phyloP scores from a whole-genome alignment of 371 early-diverging fungal species.

The Mucor sp. region DNA sequence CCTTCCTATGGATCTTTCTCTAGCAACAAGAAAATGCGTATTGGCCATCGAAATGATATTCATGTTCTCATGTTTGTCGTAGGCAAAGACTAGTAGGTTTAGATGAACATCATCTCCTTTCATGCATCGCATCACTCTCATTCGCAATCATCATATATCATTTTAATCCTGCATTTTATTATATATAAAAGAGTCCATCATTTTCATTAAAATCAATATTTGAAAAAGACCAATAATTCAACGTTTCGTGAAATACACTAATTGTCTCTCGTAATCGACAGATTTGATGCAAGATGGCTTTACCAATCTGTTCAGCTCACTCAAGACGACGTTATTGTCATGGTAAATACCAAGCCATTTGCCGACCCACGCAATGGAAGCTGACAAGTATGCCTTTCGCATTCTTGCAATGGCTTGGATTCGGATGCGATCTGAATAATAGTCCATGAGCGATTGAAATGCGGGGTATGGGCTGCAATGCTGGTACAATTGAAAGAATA shows the following conservation, averaged over 20 bases:
- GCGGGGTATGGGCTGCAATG: conserved; percentile 15
- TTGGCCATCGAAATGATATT: conserved; percentile 1
- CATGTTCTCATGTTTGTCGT: conserved; percentile 3
- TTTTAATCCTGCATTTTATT: no score
- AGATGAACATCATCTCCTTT: background rate
- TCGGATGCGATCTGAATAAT: conserved; percentile 12
- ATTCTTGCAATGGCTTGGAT: conserved; percentile 7
- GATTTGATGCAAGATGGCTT: conserved; percentile 19
- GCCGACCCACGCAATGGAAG: conserved; percentile 13
- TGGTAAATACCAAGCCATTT: conserved; percentile 18
- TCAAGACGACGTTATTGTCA: background rate
- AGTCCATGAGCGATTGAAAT: conserved; percentile 10
- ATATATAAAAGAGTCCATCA: no score
- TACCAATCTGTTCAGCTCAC: conserved; percentile 5
- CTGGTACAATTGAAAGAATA: conserved; percentile 18
- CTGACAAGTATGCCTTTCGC: conserved; percentile 21
- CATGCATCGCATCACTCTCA: background rate
- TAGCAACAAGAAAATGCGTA: background rate
- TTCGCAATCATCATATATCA: background rate
- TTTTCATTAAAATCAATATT: no score
- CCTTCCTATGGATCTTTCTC: background rate
- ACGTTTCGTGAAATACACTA: conserved; percentile 12
- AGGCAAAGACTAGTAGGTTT: background rate
- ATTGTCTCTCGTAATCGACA: conserved; percentile 12
- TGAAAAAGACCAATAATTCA: background rate